phyloP scores from a whole-genome alignment of 2,329 filamentous ascomycete genomes.

The Zymoseptoria pseudotritici region DNA sequence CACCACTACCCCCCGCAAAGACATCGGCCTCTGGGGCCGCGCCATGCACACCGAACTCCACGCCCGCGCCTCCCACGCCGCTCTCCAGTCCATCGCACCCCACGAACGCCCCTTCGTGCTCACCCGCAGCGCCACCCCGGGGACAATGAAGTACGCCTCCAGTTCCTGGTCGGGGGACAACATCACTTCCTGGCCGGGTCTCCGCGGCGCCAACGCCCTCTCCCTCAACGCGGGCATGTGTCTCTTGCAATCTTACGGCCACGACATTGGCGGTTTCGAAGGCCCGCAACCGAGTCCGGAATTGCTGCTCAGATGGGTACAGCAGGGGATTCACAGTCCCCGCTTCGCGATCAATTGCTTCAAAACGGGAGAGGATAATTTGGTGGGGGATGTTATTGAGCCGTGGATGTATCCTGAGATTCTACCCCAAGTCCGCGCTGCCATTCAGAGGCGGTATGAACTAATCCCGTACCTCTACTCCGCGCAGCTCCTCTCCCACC shows the following conservation, averaged over 20 bases:
- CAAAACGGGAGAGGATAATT: slow-evolving; percentile 62
- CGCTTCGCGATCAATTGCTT: slow-evolving; percentile 73
- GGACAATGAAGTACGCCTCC: slow-evolving; percentile 62
- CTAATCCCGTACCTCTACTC: slow-evolving; percentile 67
- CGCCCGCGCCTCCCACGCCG: slow-evolving; percentile 63
- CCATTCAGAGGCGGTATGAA: slow-evolving; percentile 64
- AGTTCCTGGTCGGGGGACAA: slow-evolving; percentile 71
- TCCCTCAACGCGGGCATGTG: slow-evolving; percentile 62
- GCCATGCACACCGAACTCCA: slow-evolving; percentile 64
- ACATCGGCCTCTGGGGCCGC: slow-evolving; percentile 62
- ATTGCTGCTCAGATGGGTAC: slow-evolving; percentile 64
- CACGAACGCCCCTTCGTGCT: slow-evolving; percentile 59
- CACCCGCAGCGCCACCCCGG: slow-evolving; percentile 62
- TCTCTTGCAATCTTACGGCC: slow-evolving; percentile 56
- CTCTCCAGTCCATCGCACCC: slow-evolving; percentile 52
- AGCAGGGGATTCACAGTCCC: slow-evolving; percentile 61
- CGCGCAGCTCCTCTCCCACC: slow-evolving; percentile 54
- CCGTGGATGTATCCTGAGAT: slow-evolving; percentile 70
- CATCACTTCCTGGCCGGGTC: slow-evolving; percentile 63
- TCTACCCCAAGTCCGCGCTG: slow-evolving; percentile 53
- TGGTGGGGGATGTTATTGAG: slow-evolving; percentile 65
- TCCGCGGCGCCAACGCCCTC: slow-evolving; percentile 64
- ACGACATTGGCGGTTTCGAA: slow-evolving; percentile 70
- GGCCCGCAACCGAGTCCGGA: slow-evolving; percentile 65
- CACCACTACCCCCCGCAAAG: slow-evolving; percentile 34